phyloP scores from a whole-genome alignment of 352 stramenopile genomes.

The Globisporangium alternatum region DNA sequence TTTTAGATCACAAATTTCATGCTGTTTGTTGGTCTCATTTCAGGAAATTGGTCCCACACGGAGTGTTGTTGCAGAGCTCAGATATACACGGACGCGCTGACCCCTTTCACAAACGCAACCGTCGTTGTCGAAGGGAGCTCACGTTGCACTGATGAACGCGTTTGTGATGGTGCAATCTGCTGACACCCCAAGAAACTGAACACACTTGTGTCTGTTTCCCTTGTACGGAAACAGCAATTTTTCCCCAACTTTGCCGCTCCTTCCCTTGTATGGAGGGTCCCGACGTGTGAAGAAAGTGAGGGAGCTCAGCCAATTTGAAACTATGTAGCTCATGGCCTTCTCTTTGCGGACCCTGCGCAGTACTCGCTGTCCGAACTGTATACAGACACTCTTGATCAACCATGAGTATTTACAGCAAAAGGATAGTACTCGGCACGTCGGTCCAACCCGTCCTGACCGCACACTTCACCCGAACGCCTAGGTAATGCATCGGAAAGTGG shows the following conservation, averaged over 20 bases:
- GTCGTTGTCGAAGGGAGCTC: conserved; percentile 76
- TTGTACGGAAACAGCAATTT: conserved; percentile 61
- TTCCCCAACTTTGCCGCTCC: conserved; percentile 24
- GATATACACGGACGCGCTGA: conserved; percentile 21
- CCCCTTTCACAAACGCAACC: conserved; percentile 14
- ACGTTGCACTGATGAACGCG: conserved; percentile 71
- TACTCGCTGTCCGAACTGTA: neutral
- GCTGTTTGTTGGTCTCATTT: neutral
- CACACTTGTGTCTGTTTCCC: conserved; percentile 49
- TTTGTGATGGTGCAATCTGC: conserved; percentile 69
- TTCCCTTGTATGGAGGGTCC: conserved; percentile 15
- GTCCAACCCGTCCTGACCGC: too few species aligned
- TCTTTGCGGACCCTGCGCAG: too few species aligned
- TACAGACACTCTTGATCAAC: too few species aligned
- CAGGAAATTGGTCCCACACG: conserved; percentile 28
- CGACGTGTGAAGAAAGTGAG: neutral
- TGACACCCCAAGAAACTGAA: conserved; percentile 81
- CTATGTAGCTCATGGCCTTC: neutral
- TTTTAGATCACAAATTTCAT: neutral
- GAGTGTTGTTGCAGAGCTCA: conserved; percentile 10
- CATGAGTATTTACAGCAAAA: too few species aligned
- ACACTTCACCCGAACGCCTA: too few species aligned
- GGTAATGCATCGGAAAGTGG: too few species aligned
- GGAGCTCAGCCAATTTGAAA: neutral
- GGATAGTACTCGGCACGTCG: too few species aligned